A percentile compares a stretch with the other conserved stretches of the same genome.
Conservation (phyloP, 2,329 filamentous ascomycete species). For the Fusarium veterinarium region DNA sequence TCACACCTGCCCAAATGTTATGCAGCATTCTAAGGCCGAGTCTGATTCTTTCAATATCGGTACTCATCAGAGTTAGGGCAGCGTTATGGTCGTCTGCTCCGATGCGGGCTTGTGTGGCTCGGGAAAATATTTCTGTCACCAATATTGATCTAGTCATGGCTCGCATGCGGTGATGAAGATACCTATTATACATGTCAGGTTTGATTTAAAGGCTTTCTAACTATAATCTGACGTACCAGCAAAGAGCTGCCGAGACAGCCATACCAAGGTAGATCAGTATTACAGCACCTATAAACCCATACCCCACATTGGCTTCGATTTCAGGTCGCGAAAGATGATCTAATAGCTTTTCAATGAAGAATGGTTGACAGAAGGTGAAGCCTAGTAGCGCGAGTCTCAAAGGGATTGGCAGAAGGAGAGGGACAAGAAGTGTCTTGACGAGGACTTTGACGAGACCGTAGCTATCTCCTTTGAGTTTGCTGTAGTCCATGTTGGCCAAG, state of each 20-base stretch:
- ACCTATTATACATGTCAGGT: background rate
- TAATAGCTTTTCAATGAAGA: background rate
- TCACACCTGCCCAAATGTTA: background rate
- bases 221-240: background rate
- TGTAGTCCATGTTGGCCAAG: constrained; percentile 34
- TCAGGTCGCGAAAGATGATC: background rate
- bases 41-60: background rate
- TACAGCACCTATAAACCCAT: background rate
- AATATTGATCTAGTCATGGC: background rate
- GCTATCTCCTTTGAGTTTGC: background rate
- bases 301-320: background rate
- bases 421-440: background rate
- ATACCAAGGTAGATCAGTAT: background rate
- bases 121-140: background rate
- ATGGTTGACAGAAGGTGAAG: background rate
- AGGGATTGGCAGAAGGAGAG: background rate
- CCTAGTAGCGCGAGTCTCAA: background rate
- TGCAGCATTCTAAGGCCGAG: background rate
- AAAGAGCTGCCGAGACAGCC: background rate
- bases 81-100: background rate
- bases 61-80: background rate
- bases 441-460: background rate
- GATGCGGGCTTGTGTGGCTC: background rate
- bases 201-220: background rate
- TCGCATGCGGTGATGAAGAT: background rate